A percentile compares a stretch with the other conserved stretches of the same genome.
phyloP scores from a whole-genome alignment of 495 filamentous ascomycete species.

The Penicillium cinerascens region DNA sequence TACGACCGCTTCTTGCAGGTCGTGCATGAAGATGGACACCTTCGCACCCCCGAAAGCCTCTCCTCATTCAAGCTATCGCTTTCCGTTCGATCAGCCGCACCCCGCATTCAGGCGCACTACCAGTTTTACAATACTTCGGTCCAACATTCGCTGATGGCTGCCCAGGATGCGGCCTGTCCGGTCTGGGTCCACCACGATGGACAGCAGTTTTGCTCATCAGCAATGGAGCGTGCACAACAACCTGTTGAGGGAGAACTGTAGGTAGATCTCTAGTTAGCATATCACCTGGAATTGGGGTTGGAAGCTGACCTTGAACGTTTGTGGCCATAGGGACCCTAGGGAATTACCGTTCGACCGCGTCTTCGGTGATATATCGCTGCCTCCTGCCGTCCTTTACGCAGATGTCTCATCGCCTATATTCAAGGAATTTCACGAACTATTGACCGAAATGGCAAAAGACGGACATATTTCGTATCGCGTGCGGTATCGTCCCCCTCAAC shows the following conservation, averaged over 20 bases:
- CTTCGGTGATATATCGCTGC: conserved; percentile 51
- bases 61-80: conserved; percentile 89
- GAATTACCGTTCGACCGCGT: conserved; percentile 82
- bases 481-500: conserved; percentile 62
- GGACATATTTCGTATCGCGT: conserved; percentile 79
- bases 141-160: conserved; percentile 62
- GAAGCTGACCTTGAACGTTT: conserved; percentile 12
- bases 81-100: conserved; percentile 82
- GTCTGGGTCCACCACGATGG: conserved; percentile 75
- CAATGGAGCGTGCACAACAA: conserved; percentile 59
- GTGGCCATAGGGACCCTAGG: conserved; percentile 49
- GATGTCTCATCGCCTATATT: conserved; percentile 82
- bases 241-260: conserved; percentile 44
- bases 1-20: conserved; percentile 75
- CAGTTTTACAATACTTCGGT: conserved; percentile 90
- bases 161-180: conserved; percentile 64
- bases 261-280: conserved; percentile 11
- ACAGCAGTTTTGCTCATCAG: conserved; percentile 79
- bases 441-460: conserved; percentile 63
- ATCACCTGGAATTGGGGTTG: background rate
- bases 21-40: conserved; percentile 74
- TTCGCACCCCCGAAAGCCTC: conserved; percentile 66
- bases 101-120: conserved; percentile 92
- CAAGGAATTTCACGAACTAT: conserved; percentile 66
- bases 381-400: conserved; percentile 78